Conservation (phyloP, 768 basidiomycete species). For the Sistotremastrum niveocremeum region DNA sequence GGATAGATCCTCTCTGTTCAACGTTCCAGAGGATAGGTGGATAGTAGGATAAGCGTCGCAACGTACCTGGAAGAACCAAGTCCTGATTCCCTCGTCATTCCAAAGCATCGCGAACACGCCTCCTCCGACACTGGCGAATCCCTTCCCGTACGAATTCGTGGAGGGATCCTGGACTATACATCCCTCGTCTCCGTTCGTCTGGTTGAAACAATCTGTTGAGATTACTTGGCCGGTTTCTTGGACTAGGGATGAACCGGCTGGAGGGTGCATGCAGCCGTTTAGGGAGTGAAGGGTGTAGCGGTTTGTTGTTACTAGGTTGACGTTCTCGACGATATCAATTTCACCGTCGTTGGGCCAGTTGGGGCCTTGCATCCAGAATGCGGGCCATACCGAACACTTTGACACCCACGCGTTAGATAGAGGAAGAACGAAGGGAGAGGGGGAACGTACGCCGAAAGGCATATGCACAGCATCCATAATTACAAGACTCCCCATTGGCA, state of each 20-base stretch:
- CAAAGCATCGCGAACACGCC: slow-evolving; percentile 16
- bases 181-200: slow-evolving; percentile 1
- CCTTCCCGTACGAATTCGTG: slow-evolving; percentile 18
- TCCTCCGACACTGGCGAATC: slow-evolving; percentile 22
- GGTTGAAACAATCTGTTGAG: slow-evolving; percentile 3
- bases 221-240: slow-evolving; percentile 39
- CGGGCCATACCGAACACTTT: slow-evolving; percentile 41
- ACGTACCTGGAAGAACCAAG: slow-evolving; percentile 48
- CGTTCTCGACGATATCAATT: slow-evolving; percentile 74
- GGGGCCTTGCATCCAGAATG: not conserved
- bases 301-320: slow-evolving; percentile 51
- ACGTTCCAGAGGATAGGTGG: too few relatives aligned
- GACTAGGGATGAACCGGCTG: slow-evolving; percentile 18
- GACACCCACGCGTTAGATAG: not conserved
- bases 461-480: slow-evolving; percentile 3
- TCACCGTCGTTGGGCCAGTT: slow-evolving; percentile 25
- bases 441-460: not conserved
- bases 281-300: slow-evolving; percentile 64
- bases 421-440: not conserved
- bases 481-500: slow-evolving; percentile 1
- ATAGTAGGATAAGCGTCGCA: too few relatives aligned
- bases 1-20: not conserved
- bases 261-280: slow-evolving; percentile 38
- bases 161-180: slow-evolving; percentile 17
- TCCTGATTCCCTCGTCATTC: slow-evolving; percentile 16